Conservation (phyloP, 73 alveolate genomes). For the Vitrella brassicaformis region DNA sequence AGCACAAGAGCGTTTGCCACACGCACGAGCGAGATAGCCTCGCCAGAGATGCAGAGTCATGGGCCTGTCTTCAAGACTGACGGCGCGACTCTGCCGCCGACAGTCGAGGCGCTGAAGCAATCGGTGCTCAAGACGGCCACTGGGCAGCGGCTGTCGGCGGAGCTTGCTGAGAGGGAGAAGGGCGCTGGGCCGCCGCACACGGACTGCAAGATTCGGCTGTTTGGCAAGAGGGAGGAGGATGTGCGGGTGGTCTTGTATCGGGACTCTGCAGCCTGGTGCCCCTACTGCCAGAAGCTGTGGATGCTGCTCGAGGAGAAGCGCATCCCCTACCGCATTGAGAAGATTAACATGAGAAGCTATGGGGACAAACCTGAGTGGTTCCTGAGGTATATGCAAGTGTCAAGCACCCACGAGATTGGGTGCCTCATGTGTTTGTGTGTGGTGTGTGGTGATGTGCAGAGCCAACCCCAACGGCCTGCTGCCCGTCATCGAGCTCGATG, state of each 20-base stretch:
- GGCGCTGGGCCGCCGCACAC: not conserved
- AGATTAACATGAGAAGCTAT: constrained; percentile 29
- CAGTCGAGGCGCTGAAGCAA: too few species aligned
- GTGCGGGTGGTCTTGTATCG: constrained; percentile 18
- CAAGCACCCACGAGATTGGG: too few species aligned
- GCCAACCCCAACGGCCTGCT: constrained; percentile 25
- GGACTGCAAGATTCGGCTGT: not conserved
- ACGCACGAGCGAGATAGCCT: too few species aligned
- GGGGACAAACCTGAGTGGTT: constrained; percentile 38
- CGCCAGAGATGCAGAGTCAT: too few species aligned
- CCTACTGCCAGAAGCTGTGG: constrained; percentile 34
- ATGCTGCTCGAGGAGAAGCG: constrained; percentile 29
- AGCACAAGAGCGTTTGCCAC: too few species aligned
- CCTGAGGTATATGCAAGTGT: constrained; percentile 14
- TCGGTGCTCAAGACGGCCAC: too few species aligned
- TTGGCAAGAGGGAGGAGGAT: constrained; percentile 2
- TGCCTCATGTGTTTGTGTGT: too few species aligned
- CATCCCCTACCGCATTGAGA: constrained; percentile 17
- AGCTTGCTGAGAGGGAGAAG: too few species aligned
- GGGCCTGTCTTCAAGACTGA: too few species aligned
- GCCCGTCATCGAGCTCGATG: constrained; percentile 36
- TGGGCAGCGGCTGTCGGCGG: too few species aligned
- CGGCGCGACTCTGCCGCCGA: too few species aligned
- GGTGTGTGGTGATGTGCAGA: too few species aligned
- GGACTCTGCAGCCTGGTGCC: constrained; percentile 34